Conservation (phyloP, 1,284 basidiomycete species). For the Laetiporus sulphureus region DNA sequence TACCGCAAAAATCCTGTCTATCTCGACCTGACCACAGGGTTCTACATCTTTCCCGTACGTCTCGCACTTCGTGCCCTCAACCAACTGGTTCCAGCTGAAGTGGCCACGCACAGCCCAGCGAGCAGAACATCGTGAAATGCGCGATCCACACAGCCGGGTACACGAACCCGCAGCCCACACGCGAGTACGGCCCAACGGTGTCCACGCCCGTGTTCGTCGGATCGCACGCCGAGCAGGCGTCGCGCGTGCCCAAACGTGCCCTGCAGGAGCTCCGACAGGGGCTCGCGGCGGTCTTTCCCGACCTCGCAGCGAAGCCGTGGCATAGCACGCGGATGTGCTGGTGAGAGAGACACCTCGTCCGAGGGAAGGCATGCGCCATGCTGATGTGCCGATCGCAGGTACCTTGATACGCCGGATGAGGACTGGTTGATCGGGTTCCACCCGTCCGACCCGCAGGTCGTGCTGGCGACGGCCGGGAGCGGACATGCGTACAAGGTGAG, state of each 20-base stretch:
- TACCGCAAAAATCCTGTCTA: constrained; percentile 69
- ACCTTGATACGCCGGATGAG: constrained; percentile 70
- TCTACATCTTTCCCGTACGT: constrained; percentile 75
- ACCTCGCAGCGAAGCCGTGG: constrained; percentile 63
- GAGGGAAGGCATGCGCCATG: neutral
- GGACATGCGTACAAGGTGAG: constrained; percentile 80
- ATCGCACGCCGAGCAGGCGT: constrained; percentile 54
- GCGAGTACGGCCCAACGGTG: constrained; percentile 22
- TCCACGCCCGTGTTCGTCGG: constrained; percentile 63
- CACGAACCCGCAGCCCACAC: constrained; percentile 33
- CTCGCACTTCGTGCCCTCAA: neutral
- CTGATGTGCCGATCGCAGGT: constrained; percentile 36
- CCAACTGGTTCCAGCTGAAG: neutral
- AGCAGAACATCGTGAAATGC: constrained; percentile 65
- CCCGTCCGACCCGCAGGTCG: constrained; percentile 47
- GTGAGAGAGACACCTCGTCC: constrained; percentile 34
- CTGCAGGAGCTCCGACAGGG: constrained; percentile 43
- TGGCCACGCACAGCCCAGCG: constrained; percentile 51
- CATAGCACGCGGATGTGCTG: constrained; percentile 75
- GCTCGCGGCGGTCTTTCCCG: constrained; percentile 62
- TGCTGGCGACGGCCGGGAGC: constrained; percentile 73
- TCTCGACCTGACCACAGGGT: constrained; percentile 61
- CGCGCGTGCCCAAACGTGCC: constrained; percentile 55
- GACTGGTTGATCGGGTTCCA: constrained; percentile 76
- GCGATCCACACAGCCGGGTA: constrained; percentile 68